A percentile compares a stretch with the other conserved stretches of the same genome.
Conservation (phyloP, 2,329 filamentous ascomycete genomes). For the Aspergillus sp. region DNA sequence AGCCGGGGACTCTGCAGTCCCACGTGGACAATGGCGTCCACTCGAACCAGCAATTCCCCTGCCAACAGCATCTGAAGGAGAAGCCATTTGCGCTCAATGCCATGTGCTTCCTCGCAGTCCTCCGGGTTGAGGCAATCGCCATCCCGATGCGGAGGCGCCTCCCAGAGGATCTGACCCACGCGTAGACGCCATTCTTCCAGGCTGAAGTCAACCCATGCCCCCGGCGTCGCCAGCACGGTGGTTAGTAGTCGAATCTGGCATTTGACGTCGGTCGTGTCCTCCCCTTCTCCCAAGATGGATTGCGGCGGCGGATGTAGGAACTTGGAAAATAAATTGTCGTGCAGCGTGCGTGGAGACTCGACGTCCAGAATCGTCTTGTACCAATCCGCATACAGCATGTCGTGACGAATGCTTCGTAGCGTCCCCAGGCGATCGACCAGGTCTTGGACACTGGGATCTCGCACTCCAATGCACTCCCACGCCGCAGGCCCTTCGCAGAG, state of each 20-base stretch:
- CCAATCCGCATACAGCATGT: conserved; percentile 23
- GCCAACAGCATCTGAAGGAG: conserved; percentile 48
- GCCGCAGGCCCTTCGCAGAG: conserved; percentile 30
- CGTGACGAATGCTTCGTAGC: conserved; percentile 27
- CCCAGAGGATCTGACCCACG: conserved; percentile 40
- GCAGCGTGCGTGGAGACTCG: conserved; percentile 24
- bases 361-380: conserved; percentile 29
- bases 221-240: conserved; percentile 34
- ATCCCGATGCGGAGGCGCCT: conserved; percentile 27
- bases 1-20: conserved; percentile 26
- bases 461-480: conserved; percentile 37
- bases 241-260: conserved; percentile 40
- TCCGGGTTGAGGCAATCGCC: conserved; percentile 22
- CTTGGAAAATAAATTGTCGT: conserved; percentile 28
- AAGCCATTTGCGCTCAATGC: conserved; percentile 44
- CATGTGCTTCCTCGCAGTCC: conserved; percentile 5
- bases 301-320: conserved; percentile 32
- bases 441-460: conserved; percentile 26
- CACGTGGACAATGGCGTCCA: conserved; percentile 41
- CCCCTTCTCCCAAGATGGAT: conserved; percentile 13
- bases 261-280: conserved; percentile 30
- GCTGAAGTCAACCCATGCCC: conserved; percentile 43
- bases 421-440: conserved; percentile 29
- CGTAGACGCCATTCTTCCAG: conserved; percentile 39
- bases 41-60: conserved; percentile 46